Base-by-base conservation (phyloP, 768 basidiomycete genomes). In the Psilocybe cubensis region DNA sequence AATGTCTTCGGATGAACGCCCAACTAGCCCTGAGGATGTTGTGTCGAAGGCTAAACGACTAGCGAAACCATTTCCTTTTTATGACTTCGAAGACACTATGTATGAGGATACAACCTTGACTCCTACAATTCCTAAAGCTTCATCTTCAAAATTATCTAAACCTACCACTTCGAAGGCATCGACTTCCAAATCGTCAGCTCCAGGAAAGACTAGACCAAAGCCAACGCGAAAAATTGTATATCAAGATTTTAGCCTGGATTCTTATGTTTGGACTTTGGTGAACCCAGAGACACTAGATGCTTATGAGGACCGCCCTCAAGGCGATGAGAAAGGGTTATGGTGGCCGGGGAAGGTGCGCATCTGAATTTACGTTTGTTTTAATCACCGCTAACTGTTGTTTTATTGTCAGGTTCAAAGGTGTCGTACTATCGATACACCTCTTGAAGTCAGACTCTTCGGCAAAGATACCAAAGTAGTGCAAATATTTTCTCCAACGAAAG, bases 291-390 rank as follows among this genome's bases (percentile, higher is more conserved):
- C 61, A 4, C 77, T 76, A 14, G 57, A 66, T 10, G 66, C 79
- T 14, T 72, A 69, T 7, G 70, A 75, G 35, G 63, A 65, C 20
- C 61, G 70, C 20, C 46, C 65, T 20, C 63, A 66, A 27, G 50
- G 57, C 35, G 57, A 33, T 23, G 50, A 49, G 17, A 70, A 72
- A 27, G 61, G 68, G 55, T 69, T 84, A 35, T 91, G 89, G 89
- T 91, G 89, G 89, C 89, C 89, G 20, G 87, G 78, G 25, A 79
- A 80, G 76, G 89, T 89, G 64, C 61, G 75, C 70, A 46, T 23
- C 58, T 54, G 57, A 54, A 52, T 58, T n/a, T 58, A 41, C 49
- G 48, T 29, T 23, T 43, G 11, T 24, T 27, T 47, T 9, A 45
- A 38, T 49, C 42, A 53, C 44, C 51, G 8, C 29, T 41, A 50